Base-by-base conservation (phyloP, 2,329 filamentous ascomycete genomes). In the Capronia americana region DNA sequence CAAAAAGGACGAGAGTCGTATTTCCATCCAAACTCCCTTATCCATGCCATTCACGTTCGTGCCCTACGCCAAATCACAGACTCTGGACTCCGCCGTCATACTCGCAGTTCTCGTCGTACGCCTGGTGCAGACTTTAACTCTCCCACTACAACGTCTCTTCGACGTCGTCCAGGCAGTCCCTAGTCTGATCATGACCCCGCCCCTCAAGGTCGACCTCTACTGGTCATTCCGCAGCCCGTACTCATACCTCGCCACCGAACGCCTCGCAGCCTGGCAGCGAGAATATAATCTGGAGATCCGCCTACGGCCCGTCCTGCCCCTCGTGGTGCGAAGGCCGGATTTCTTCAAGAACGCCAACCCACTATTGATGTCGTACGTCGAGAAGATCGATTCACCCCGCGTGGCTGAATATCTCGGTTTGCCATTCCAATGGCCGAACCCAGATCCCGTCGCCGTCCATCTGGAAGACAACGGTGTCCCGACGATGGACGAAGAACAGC, bases 181-280 rank as follows among this genome's bases (percentile, higher is more conserved):
- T 30, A 7, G 41, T 10, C 12, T n/a, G 14, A 46, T 17, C 41
- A 53, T 53, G 48, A 4, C 48, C 11, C 11, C 17, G 23, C n/a
- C 48, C 4, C 12, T 53, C n/a, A 23, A n/a, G 17, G 17, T 26
- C 48, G 48, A 53, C 23, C 14, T 53, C 4, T 53, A 53, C 48
- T 53, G 23, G 14, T 53, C 48, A 17, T 53, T 53, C 48, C 48
- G 48, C n/a, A 53, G 48, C 23, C 48, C 48, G 11, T 53, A n/a
- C 48, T 53, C 17, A 4, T 53, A 53, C 48, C 48, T 53, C 24
- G 48, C 48, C 11, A 26, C 14, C 4, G n/a, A 17, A 23, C 48
- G 48, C 23, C 20, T 53, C 1, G 17, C 48, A 6, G 4, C 20
- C 48, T 53, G 48, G 48, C 48, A 23, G 48, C 14, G 23, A 12